phyloP scores from a whole-genome alignment of 306 rosid genomes.

The Hylodesmum podocarpum region DNA sequence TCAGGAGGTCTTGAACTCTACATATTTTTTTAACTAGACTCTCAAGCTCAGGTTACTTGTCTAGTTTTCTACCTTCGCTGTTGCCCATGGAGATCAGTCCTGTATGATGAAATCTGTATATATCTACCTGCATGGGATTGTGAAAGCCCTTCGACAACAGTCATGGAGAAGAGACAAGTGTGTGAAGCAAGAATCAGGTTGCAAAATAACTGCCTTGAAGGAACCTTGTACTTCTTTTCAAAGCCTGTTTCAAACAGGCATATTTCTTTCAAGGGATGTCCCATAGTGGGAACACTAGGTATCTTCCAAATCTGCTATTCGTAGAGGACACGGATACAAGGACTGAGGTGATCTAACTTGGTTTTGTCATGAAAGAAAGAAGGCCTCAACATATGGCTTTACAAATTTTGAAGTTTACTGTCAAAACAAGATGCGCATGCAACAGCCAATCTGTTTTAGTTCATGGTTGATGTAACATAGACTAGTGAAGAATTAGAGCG shows the following conservation, averaged over 20 bases:
- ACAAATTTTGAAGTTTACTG: slow-evolving; percentile 1
- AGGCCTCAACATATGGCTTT: not conserved
- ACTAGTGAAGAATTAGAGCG: slow-evolving; percentile 26
- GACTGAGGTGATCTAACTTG: slow-evolving; percentile 28
- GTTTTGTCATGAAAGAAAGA: slow-evolving; percentile 14
- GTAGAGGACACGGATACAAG: slow-evolving; percentile 12
- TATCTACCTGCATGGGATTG: slow-evolving; percentile 32
- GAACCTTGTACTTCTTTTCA: slow-evolving; percentile 18
- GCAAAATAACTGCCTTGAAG: slow-evolving; percentile 12
- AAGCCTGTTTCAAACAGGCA: slow-evolving; percentile 26
- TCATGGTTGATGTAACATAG: slow-evolving; percentile 25
- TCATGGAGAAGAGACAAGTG: slow-evolving; percentile 22
- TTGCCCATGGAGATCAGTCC: slow-evolving; percentile 31
- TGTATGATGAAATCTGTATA: slow-evolving; percentile 20
- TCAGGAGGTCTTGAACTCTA: slow-evolving; percentile 66
- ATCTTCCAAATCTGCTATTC: slow-evolving; percentile 31
- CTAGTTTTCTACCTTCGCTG: slow-evolving; percentile 21
- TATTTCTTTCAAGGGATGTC: slow-evolving; percentile 10
- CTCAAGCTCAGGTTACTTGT: slow-evolving; percentile 17
- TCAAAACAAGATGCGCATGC: slow-evolving; percentile 8
- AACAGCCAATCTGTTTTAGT: slow-evolving; percentile 27
- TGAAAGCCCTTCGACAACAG: not conserved
- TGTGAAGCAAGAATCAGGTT: slow-evolving; percentile 25
- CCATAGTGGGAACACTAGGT: slow-evolving; percentile 19
- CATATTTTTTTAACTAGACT: slow-evolving; percentile 82